A percentile compares a stretch with the other conserved stretches of the same genome.
Conservation (phyloP, 2,329 filamentous ascomycete species). For the Neofusicoccum parvum region DNA sequence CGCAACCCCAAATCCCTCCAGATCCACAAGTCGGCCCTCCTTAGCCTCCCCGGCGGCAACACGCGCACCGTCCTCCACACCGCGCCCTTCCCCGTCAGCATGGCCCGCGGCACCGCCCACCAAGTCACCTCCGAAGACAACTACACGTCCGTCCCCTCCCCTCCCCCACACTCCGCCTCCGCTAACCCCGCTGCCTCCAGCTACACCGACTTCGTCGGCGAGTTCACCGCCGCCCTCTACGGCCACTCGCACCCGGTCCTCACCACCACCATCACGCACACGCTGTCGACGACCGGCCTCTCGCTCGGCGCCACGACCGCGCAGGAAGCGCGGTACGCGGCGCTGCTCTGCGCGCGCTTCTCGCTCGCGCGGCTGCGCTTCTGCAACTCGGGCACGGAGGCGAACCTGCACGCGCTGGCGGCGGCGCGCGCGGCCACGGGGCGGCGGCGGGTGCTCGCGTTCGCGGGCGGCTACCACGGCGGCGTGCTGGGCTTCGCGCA, state of each 20-base stretch:
- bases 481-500: slow-evolving; percentile 54
- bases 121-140: slow-evolving; percentile 36
- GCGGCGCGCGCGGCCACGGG: slow-evolving; percentile 52
- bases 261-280: slow-evolving; percentile 27
- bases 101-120: slow-evolving; percentile 32
- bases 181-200: slow-evolving; percentile 32
- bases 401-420: slow-evolving; percentile 31
- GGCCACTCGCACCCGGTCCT: slow-evolving; percentile 36
- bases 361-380: slow-evolving; percentile 30
- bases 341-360: slow-evolving; percentile 29
- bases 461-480: slow-evolving; percentile 57
- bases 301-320: slow-evolving; percentile 32
- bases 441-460: slow-evolving; percentile 54
- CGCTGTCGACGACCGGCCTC: slow-evolving; percentile 27
- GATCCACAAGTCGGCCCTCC: slow-evolving; percentile 34
- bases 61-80: slow-evolving; percentile 41
- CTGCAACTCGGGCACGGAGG: slow-evolving; percentile 35
- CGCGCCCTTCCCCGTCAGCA: slow-evolving; percentile 39
- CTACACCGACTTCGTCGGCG: slow-evolving; percentile 34
- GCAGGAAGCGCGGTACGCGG: slow-evolving; percentile 28
- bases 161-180: background rate
- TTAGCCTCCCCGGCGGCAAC: slow-evolving; percentile 42
- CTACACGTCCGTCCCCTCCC: slow-evolving; percentile 25
- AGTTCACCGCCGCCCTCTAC: slow-evolving; percentile 32
- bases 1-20: slow-evolving; percentile 29